Percentiles rank a stretch among this genome's conserved stretches.
Evolutionary conservation across 768 basidiomycete genomes (phyloP).

Genomic region (Mrakia blollopis): DNA sequence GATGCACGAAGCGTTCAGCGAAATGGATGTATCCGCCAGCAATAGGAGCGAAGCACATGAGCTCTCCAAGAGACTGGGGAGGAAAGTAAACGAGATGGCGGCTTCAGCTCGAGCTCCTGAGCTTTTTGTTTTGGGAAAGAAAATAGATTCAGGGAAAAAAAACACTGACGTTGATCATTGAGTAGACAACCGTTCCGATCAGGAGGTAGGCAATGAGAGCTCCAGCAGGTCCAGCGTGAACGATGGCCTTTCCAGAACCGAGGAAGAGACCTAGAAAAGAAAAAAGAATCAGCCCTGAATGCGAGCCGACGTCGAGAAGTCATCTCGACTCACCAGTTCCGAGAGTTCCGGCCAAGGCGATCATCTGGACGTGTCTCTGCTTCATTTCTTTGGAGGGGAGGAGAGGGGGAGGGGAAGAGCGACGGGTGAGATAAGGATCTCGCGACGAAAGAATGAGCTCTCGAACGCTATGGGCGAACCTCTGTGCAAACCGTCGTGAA

Average conservation of each 20-base stretch:
- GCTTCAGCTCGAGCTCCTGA: too few species aligned
- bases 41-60: slow-evolving; percentile 68
- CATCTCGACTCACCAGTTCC: slow-evolving; percentile 42
- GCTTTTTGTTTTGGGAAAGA: too few species aligned
- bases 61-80: slow-evolving; percentile 57
- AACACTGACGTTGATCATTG: slow-evolving; percentile 39
- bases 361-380: slow-evolving; percentile 62
- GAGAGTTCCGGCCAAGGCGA: slow-evolving; percentile 50
- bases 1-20: slow-evolving; percentile 35
- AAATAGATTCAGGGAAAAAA: too few species aligned
- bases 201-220: slow-evolving; percentile 55
- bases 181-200: slow-evolving; percentile 16
- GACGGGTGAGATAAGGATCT: neutral
- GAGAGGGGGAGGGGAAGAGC: neutral
- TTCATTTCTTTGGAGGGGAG: neutral
- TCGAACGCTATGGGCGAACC: slow-evolving; percentile 55
- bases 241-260: slow-evolving; percentile 61
- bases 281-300: slow-evolving; percentile 35
- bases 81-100: too few species aligned
- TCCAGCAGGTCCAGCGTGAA: slow-evolving; percentile 61
- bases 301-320: too few species aligned
- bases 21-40: slow-evolving; percentile 49
- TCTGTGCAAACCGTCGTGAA: slow-evolving; percentile 62
- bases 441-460: too few species aligned
- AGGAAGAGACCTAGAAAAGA: slow-evolving; percentile 57